phyloP scores from a whole-genome alignment of 2,329 filamentous ascomycete species.

The Albifimbria verrucaria region DNA sequence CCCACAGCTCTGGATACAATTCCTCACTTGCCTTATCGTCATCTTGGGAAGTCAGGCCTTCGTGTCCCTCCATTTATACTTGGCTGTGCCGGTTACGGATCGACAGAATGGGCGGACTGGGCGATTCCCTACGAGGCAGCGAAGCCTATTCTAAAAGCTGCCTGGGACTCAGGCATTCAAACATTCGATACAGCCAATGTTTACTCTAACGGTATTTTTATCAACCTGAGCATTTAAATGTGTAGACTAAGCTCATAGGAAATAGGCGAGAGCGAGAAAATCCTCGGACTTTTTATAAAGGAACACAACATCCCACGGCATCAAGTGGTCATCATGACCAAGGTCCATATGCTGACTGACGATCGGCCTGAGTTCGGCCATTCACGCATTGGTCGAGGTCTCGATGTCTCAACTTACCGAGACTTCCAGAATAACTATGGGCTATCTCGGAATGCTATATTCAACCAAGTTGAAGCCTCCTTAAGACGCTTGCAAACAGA shows the following conservation, averaged over 20 bases:
- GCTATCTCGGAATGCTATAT: neutral
- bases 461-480: neutral
- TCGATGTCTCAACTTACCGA: neutral
- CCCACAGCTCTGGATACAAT: too few relatives aligned
- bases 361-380: conserved; percentile 27
- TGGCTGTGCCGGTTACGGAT: neutral
- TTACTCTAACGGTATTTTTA: conserved; percentile 59
- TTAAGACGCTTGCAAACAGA: neutral
- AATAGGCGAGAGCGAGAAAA: conserved; percentile 48
- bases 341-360: conserved; percentile 46
- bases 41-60: neutral
- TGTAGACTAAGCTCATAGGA: too few relatives aligned
- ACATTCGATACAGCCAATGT: conserved; percentile 37
- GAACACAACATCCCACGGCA: conserved; percentile 54
- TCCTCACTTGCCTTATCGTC: neutral
- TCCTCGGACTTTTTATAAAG: conserved; percentile 57
- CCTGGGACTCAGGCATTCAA: neutral
- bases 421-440: neutral
- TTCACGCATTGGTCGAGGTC: too few relatives aligned
- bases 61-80: neutral
- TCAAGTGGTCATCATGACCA: conserved; percentile 56
- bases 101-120: neutral
- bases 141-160: neutral
- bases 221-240: too few relatives aligned
- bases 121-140: neutral